A percentile compares a stretch with the other conserved stretches of the same genome.
Conservation (phyloP, 2,329 filamentous ascomycete genomes). For the Colletotrichum aenigma region DNA sequence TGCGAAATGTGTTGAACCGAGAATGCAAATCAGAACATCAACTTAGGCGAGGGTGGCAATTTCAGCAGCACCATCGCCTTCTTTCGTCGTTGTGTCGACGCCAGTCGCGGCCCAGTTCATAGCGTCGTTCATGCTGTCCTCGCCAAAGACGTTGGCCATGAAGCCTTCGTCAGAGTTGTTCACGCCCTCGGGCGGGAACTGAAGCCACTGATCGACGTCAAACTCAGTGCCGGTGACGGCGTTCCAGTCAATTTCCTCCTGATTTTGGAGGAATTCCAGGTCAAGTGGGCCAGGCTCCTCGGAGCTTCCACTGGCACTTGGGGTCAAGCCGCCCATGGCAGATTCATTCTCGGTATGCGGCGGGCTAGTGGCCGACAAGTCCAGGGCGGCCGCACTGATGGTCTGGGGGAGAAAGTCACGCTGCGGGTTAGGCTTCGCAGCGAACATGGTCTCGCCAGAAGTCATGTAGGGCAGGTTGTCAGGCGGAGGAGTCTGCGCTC, state of each 20-base stretch:
- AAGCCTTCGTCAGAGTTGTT: constrained; percentile 42
- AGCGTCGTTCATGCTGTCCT: constrained; percentile 22
- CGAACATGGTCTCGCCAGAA: constrained; percentile 41
- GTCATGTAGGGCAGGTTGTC: constrained; percentile 52
- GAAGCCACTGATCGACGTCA: constrained; percentile 64
- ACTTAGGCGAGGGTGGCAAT: neutral
- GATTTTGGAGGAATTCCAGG: constrained; percentile 50
- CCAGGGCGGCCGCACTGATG: constrained; percentile 38
- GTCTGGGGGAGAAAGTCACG: constrained; percentile 36
- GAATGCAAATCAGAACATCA: neutral
- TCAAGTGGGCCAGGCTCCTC: constrained; percentile 46
- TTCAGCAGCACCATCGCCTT: constrained; percentile 1
- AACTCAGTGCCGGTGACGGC: constrained; percentile 56
- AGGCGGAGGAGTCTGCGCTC: constrained; percentile 56
- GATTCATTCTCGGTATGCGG: constrained; percentile 48
- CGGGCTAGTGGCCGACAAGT: constrained; percentile 42
- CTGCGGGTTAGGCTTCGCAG: constrained; percentile 12
- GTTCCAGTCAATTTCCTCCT: constrained; percentile 60
- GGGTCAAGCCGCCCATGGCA: constrained; percentile 41
- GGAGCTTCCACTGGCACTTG: constrained; percentile 48
- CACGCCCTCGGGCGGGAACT: constrained; percentile 57
- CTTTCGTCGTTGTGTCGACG: neutral
- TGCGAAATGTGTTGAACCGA: neutral
- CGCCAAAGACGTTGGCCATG: constrained; percentile 35
- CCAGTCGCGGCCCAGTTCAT: constrained; percentile 22